A percentile compares a stretch with the other conserved stretches of the same genome.
phyloP scores from a whole-genome alignment of 2,329 filamentous ascomycete species.

The Gnomoniopsis sp. region DNA sequence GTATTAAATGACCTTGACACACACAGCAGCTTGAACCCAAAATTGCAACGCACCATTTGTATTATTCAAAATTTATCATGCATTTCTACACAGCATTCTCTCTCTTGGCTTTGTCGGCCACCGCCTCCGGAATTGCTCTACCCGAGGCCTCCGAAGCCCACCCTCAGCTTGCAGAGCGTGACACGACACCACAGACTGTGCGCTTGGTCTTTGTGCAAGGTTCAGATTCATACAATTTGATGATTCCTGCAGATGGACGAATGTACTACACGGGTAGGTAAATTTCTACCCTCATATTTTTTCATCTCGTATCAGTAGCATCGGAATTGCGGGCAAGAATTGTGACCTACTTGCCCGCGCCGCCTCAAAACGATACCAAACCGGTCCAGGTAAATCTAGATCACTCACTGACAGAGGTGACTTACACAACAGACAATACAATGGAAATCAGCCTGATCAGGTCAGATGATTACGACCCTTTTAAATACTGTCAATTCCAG shows the following conservation, averaged over 20 bases:
- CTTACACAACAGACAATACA: constrained; percentile 1
- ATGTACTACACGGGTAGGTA: constrained; percentile 9
- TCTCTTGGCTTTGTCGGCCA: background rate
- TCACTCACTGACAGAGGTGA: background rate
- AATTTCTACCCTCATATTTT: background rate
- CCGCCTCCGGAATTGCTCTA: background rate
- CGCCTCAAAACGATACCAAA: background rate
- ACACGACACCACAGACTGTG: background rate
- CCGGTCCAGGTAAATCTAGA: background rate
- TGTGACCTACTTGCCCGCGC: too few species aligned
- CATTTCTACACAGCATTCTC: too few species aligned
- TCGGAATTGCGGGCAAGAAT: background rate
- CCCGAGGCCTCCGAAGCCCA: background rate
- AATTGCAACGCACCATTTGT: too few species aligned
- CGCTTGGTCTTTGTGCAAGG: constrained; percentile 5
- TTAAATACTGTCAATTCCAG: constrained; percentile 8
- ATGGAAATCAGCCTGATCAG: constrained; percentile 8
- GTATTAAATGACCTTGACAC: too few species aligned
- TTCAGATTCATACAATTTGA: constrained; percentile 6
- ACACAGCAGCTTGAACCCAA: too few species aligned
- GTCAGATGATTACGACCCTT: constrained; percentile 6
- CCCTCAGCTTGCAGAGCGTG: background rate
- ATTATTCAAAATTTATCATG: too few species aligned
- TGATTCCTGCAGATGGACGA: constrained; percentile 5
- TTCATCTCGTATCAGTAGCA: too few species aligned